Evolutionary conservation across 2,329 filamentous ascomycete species (phyloP).

Genomic region (Hypoxylon sp.): DNA sequence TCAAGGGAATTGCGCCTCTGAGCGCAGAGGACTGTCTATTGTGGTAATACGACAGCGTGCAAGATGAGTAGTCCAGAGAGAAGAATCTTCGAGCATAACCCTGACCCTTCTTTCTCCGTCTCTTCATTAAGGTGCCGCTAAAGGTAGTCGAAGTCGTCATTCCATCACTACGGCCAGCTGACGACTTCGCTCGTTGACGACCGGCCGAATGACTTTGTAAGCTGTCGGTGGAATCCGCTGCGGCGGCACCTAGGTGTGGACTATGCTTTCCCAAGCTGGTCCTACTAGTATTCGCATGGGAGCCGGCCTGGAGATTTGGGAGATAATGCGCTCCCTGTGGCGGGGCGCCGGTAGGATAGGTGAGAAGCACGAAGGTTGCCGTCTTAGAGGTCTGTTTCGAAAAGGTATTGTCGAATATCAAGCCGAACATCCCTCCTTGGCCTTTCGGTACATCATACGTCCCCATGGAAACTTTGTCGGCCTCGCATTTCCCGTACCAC

Average conservation of each 20-base stretch:
- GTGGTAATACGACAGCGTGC: constrained; percentile 95
- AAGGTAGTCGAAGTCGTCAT: constrained; percentile 66
- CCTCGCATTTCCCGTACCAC: constrained; percentile 96
- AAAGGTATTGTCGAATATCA: constrained; percentile 99
- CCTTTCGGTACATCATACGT: constrained; percentile 82
- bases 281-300: constrained; percentile 59
- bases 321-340: constrained; percentile 81
- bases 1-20: constrained; percentile 91
- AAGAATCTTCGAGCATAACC: constrained; percentile 95
- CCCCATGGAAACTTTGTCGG: constrained; percentile 93
- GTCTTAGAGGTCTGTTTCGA: constrained; percentile 96
- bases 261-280: constrained; percentile 66
- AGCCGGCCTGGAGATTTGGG: constrained; percentile 66
- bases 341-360: constrained; percentile 85
- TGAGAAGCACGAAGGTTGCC: constrained; percentile 93
- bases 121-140: constrained; percentile 88
- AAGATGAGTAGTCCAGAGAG: constrained; percentile 93
- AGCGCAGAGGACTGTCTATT: constrained; percentile 93
- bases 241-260: constrained; percentile 59
- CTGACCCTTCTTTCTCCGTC: constrained; percentile 92
- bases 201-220: constrained; percentile 64
- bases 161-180: constrained; percentile 66
- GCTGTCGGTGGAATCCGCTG: constrained; percentile 71
- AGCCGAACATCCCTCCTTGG: constrained; percentile 91
- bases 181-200: constrained; percentile 60